Conservation (phyloP, 2,329 filamentous ascomycete species). For the Fusarium chlamydosporum region DNA sequence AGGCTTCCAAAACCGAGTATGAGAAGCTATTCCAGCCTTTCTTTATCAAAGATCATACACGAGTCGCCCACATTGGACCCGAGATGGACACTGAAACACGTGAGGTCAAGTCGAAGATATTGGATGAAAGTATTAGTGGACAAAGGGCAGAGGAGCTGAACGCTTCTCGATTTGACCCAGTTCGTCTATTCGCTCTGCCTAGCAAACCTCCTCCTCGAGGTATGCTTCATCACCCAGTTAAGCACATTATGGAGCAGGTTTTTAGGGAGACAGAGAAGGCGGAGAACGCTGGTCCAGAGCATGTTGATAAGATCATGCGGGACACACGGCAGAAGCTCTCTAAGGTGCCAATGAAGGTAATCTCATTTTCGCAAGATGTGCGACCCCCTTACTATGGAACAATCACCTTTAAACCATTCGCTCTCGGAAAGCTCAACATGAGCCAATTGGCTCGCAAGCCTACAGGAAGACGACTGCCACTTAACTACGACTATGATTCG, state of each 20-base stretch:
- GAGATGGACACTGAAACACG: constrained; percentile 71
- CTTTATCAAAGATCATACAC: constrained; percentile 80
- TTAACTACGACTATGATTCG: constrained; percentile 88
- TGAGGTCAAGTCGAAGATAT: constrained; percentile 63
- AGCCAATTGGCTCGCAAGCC: constrained; percentile 68
- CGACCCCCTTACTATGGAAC: constrained; percentile 81
- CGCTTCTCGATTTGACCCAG: constrained; percentile 60
- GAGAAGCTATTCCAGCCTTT: constrained; percentile 84
- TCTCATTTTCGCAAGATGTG: constrained; percentile 75
- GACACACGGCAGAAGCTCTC: constrained; percentile 60
- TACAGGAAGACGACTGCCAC: constrained; percentile 68
- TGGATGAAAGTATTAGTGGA: constrained; percentile 67
- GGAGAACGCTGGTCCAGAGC: constrained; percentile 56
- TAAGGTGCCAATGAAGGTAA: constrained; percentile 72
- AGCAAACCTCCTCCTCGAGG: constrained; percentile 61
- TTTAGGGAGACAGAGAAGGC: constrained; percentile 62
- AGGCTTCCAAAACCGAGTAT: constrained; percentile 66
- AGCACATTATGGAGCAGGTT: constrained; percentile 71
- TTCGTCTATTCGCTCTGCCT: constrained; percentile 63
- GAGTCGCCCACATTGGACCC: constrained; percentile 73
- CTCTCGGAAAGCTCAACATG: constrained; percentile 62
- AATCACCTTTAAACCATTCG: constrained; percentile 71
- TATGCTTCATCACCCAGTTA: constrained; percentile 66
- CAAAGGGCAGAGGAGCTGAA: constrained; percentile 60
- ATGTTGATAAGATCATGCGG: constrained; percentile 53